Base-by-base conservation (phyloP, 202 grass and related monocot genomes). In the Zoysia matrella region DNA sequence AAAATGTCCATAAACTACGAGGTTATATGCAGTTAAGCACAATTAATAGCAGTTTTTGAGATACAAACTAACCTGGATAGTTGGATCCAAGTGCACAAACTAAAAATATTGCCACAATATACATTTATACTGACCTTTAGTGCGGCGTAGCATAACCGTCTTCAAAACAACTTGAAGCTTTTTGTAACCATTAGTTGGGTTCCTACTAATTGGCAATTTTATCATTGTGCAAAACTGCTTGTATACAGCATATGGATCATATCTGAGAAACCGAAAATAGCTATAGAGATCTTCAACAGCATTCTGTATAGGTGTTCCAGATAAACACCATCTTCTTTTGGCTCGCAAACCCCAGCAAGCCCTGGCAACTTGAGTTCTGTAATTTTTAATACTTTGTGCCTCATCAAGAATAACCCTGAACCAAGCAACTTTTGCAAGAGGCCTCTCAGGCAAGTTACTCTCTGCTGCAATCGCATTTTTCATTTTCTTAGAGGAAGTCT, bases 271-370 rank as follows among this genome's bases (percentile, higher is more conserved):
- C 22, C 22, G 22, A 22, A 22, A 22, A 22, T 99, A 99, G 79
- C 96, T 99, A 71, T 89, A 99, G 47, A 99, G 89, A 83, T 99
- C 96, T 52, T 99, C 96, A 65, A 99, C 91, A 51, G 96, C 89
- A 86, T 99, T 99, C 82, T 99, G 96, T 88, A 99, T 99, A 57
- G 96, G 96, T 11, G 96, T 99, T 40, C 96, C 96, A 68, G 96
- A 99, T 69, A 99, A 99, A 75, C 96, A 99, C 96, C 96, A 99
- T 80, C 96, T 99, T 88, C 96, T 90, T 90, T 99, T 94, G 89
- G 22, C 22, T 22, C 22, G 22, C 22, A 22, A 22, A 22, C 22
- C 22, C 22, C 22, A 22, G 22, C 22, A 22, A 22, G 22, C 22
- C 22, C 22, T 22, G 22, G 22, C 22, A 22, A 22, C 22, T 22